Evolutionary conservation across 768 basidiomycete genomes (phyloP).

Genomic region (Piloderma croceum): DNA sequence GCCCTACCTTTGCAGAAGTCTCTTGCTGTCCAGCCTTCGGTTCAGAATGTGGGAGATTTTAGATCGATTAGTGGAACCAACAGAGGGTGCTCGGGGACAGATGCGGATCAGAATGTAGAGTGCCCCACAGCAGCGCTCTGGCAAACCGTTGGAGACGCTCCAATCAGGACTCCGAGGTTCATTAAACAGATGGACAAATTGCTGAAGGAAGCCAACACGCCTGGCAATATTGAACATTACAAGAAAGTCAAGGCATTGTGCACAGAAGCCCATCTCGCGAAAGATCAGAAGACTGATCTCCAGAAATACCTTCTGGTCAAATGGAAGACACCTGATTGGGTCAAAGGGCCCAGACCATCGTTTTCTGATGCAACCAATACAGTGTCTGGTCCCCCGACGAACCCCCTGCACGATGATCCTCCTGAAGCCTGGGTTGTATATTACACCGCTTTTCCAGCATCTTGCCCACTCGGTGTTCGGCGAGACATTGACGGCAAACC

Average conservation of each 20-base stretch:
- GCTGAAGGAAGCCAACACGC: constrained; percentile 38
- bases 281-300: constrained; percentile 40
- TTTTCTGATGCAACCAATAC: constrained; percentile 9
- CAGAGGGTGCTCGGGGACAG: not conserved
- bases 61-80: not conserved
- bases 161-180: constrained; percentile 27
- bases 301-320: constrained; percentile 37
- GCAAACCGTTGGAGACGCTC: constrained; percentile 8
- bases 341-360: constrained; percentile 14
- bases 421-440: constrained; percentile 43
- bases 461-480: constrained; percentile 45
- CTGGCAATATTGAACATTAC: constrained; percentile 36
- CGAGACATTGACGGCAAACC: constrained; percentile 33
- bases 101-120: not conserved
- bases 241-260: constrained; percentile 40
- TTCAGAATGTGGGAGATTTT: constrained; percentile 3
- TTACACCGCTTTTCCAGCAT: constrained; percentile 37
- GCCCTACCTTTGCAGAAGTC: no score
- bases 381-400: constrained; percentile 15
- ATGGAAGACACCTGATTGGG: constrained; percentile 39
- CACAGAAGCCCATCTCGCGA: constrained; percentile 39
- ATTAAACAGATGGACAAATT: constrained; percentile 38
- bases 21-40: no score
- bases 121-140: constrained; percentile 1
- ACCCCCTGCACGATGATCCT: constrained; percentile 43